Evolutionary conservation across 2,329 filamentous ascomycete genomes (phyloP).

Genomic region (Onygenales sp.): DNA sequence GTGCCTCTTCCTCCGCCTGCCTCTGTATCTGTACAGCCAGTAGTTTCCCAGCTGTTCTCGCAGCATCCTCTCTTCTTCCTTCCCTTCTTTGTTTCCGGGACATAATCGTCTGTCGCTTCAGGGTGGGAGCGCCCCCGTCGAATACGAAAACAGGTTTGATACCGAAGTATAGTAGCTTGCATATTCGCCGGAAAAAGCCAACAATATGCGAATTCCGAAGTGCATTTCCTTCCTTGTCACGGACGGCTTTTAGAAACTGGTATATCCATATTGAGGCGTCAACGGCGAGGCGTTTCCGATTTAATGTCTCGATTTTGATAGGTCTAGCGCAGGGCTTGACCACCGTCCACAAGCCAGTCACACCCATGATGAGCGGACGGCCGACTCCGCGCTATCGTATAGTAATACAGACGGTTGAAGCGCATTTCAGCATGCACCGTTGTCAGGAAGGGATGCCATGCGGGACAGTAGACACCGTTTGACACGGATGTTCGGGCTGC

Average conservation of each 20-base stretch:
- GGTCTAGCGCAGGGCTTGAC: conserved; percentile 90
- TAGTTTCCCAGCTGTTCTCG: conserved; percentile 79
- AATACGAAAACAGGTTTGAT: conserved; percentile 97
- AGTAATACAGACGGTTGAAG: neutral
- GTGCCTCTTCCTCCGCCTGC: conserved; percentile 73
- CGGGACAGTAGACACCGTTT: neutral
- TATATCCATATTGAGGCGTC: conserved; percentile 99
- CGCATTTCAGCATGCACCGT: neutral
- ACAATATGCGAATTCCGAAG: conserved; percentile 92
- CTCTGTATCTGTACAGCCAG: conserved; percentile 92
- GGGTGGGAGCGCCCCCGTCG: conserved; percentile 80
- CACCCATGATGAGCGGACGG: conserved; percentile 59
- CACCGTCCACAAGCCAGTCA: conserved; percentile 95
- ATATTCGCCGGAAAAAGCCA: conserved; percentile 96
- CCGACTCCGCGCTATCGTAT: neutral
- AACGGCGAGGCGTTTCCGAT: conserved; percentile 89
- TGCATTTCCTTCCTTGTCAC: conserved; percentile 96
- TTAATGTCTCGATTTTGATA: conserved; percentile 91
- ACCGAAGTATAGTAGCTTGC: conserved; percentile 92
- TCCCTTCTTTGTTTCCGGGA: conserved; percentile 70
- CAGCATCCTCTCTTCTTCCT: conserved; percentile 85
- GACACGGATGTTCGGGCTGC: neutral
- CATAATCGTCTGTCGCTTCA: conserved; percentile 87
- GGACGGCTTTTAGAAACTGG: conserved; percentile 96
- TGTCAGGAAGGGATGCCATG: too few relatives aligned